Evolutionary conservation across 345 rosid genomes (phyloP), one percentile per base, ranked within the genome.

Genomic region (Boechera stricta): DNA sequence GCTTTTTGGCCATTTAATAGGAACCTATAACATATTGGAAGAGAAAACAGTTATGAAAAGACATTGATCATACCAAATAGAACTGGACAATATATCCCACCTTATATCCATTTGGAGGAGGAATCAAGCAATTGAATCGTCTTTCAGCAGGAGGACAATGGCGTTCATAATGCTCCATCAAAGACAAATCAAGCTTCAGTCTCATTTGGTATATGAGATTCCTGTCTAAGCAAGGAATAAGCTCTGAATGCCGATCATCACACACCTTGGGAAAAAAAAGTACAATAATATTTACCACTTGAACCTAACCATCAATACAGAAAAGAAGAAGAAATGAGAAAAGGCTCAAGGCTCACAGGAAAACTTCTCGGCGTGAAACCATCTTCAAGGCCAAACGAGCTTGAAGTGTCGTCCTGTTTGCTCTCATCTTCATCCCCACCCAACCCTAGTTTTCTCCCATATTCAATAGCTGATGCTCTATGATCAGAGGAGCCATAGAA

Each of bases 111-210:
- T 78, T 82, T 8, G 97, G 98, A 75, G 98, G 98, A 77, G 98
- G 98, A 80, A 94, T 88, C 85, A 94, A 84, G 88, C 97, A 91
- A 76, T 91, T 91, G 82, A 65, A 94, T 42, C 93, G 85, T 78
- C 89, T 86, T 82, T 94, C 97, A n/a, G 96, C 81, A 71, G 85
- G 86, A 35, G 98, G 97, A 67, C 97, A 94, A 72, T 94, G 98
- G 3, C 94, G 91, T 79, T 94, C 98, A 65, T 94, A 94, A 78
- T 91, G 98, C 85, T 94, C 96, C 98, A 94, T 94, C 85, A 94
- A 38, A 73, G 90, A 87, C 73, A 94, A 79, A 73, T 94, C 94
- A 80, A 94, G 83, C 90, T 94, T 94, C 82, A 94, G 78, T 82
- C 98, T 90, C 90, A 88, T 74, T 73, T 94, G 98, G 79, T 94